These are phyloP conservation scores for Bacidia rubella DNA, from an alignment of 495 filamentous ascomycete genomes.

Conservation along the genomic window DNA sequence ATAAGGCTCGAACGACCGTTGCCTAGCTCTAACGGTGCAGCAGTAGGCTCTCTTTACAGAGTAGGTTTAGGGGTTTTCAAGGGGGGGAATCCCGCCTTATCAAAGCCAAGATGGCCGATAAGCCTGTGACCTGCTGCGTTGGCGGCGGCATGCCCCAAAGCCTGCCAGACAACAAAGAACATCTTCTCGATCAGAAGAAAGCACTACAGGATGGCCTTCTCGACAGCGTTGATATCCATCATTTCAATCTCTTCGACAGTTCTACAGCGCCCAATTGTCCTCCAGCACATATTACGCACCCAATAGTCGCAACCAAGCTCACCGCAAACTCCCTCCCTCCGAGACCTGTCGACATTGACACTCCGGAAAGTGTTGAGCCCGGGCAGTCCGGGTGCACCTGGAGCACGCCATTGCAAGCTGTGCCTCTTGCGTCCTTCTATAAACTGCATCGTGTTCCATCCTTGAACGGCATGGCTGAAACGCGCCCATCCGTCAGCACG, in stretches of 20 bases:
- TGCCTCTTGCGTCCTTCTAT: constrained; percentile 18
- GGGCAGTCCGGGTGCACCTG: constrained; percentile 11
- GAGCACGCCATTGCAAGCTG: constrained; percentile 14
- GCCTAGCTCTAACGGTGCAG: neutral
- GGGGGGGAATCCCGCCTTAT: neutral
- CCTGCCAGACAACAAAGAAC: constrained; percentile 1
- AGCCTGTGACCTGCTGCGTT: neutral
- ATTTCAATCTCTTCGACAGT: constrained; percentile 12
- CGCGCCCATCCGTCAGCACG: neutral
- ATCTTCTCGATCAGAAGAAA: neutral
- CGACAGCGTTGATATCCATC: constrained; percentile 7
- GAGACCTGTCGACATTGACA: constrained; percentile 6
- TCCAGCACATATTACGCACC: constrained; percentile 12
- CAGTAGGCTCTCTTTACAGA: neutral
- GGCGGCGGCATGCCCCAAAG: neutral
- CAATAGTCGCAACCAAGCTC: constrained; percentile 16
- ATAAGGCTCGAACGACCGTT: neutral
- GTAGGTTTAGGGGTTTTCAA: neutral
- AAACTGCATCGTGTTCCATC: constrained; percentile 20
- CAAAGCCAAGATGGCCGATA: neutral
- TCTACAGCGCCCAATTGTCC: constrained; percentile 11
- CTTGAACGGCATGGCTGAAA: constrained; percentile 12
- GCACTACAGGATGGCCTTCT: neutral
- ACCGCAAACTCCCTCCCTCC: constrained; percentile 16
- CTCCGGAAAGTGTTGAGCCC: neutral